Percentiles rank a stretch among this genome's conserved stretches.
phyloP scores from a whole-genome alignment of 148 eudicot species.

The Pharnaceum exiguum region DNA sequence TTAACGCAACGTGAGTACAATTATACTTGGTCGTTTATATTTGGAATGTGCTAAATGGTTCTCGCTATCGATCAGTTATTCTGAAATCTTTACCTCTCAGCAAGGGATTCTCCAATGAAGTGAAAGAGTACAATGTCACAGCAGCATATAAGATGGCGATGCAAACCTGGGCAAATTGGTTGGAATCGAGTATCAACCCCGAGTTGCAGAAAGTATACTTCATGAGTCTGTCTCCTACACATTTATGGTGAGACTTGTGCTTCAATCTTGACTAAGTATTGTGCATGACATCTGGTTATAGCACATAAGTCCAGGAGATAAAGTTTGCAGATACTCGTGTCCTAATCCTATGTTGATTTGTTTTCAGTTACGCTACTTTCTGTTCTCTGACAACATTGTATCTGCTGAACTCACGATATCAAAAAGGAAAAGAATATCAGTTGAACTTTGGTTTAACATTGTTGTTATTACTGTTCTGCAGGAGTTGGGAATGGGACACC shows the following conservation, averaged over 20 bases:
- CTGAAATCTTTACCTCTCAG: constrained; percentile 24
- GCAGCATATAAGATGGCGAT: constrained; percentile 75
- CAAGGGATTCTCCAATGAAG: constrained; percentile 36
- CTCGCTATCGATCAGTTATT: background rate
- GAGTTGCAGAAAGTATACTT: constrained; percentile 65
- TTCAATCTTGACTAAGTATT: background rate
- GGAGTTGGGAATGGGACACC: constrained; percentile 95
- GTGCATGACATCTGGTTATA: too few relatives aligned
- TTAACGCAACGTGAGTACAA: constrained; percentile 77
- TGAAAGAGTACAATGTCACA: constrained; percentile 67
- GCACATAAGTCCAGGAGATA: too few relatives aligned
- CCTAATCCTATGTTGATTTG: too few relatives aligned
- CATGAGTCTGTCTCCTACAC: constrained; percentile 93
- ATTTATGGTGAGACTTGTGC: constrained; percentile 62
- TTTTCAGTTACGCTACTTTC: too few relatives aligned
- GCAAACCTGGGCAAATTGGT: constrained; percentile 91
- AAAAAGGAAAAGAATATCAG: background rate
- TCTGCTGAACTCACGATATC: too few relatives aligned
- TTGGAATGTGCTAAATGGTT: background rate
- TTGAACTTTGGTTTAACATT: background rate
- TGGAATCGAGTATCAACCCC: constrained; percentile 66
- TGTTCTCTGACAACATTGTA: too few relatives aligned
- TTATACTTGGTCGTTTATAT: background rate
- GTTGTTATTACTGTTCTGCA: constrained; percentile 1
- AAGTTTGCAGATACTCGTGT: too few relatives aligned